Conservation (phyloP, 179 eudicot species). For the Silene noctiflora region DNA sequence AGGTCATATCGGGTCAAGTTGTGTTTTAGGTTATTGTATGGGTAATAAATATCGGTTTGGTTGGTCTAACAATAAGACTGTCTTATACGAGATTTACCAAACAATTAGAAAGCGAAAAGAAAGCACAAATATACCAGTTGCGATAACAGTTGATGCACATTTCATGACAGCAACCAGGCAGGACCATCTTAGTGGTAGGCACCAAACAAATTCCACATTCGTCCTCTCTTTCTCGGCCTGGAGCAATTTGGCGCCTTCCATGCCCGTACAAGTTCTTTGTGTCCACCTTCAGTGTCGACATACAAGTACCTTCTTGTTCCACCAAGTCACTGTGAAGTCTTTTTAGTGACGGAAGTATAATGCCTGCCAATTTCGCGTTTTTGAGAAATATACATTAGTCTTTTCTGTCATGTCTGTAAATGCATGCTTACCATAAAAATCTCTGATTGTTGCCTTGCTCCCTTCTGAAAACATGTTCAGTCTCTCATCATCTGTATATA, state of each 20-base stretch:
- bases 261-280: conserved; percentile 22
- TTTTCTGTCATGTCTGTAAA: too few relatives aligned
- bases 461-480: conserved; percentile 46
- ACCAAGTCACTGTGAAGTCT: conserved; percentile 60
- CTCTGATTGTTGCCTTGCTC: conserved; percentile 63
- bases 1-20: too few relatives aligned
- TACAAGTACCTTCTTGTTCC: conserved; percentile 26
- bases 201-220: conserved; percentile 94
- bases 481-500: conserved; percentile 58
- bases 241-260: conserved; percentile 20
- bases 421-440: conserved; percentile 57
- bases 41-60: too few relatives aligned
- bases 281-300: background rate
- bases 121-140: conserved; percentile 47
- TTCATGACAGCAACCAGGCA: conserved; percentile 84
- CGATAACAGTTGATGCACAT: conserved; percentile 94
- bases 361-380: conserved; percentile 40
- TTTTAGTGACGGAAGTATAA: conserved; percentile 71
- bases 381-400: background rate
- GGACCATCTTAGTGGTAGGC: conserved; percentile 71
- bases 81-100: too few relatives aligned
- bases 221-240: conserved; percentile 65
- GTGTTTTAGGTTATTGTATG: too few relatives aligned
- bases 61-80: too few relatives aligned
- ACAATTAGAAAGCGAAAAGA: background rate